Percentiles rank a stretch among this genome's conserved stretches.
These are phyloP conservation scores for Zizania palustris DNA, from an alignment of 202 grass and related monocot species.

Conservation along the genomic window DNA sequence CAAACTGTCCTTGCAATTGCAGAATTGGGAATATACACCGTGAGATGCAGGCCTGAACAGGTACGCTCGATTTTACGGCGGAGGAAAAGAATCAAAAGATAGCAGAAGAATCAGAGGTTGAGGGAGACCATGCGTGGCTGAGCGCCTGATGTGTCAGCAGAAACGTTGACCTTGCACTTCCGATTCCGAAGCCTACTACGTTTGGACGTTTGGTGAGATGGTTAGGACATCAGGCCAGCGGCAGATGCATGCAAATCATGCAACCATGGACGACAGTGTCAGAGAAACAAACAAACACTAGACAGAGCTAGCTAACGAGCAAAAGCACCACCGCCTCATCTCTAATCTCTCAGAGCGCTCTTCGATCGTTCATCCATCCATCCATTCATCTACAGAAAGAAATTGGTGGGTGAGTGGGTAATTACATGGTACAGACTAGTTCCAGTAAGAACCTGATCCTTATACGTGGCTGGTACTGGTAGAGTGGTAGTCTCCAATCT, in stretches of 20 bases:
- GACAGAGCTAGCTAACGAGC: background rate
- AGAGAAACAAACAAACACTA: constrained; percentile 35
- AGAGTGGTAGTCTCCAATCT: too few species aligned
- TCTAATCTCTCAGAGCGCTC: background rate
- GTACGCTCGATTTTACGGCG: constrained; percentile 29
- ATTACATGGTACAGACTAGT: constrained; percentile 44
- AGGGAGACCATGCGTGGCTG: background rate
- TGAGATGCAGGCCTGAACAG: constrained; percentile 1
- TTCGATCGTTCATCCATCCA: background rate
- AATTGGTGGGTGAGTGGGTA: constrained; percentile 26
- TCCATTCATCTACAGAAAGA: background rate
- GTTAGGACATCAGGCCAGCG: constrained; percentile 43
- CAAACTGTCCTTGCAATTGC: constrained; percentile 27
- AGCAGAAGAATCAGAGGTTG: constrained; percentile 16
- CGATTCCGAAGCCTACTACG: background rate
- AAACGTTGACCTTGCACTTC: constrained; percentile 51
- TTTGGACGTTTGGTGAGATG: constrained; percentile 46
- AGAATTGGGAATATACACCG: constrained; percentile 11
- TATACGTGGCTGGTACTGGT: constrained; percentile 8
- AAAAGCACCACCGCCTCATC: background rate
- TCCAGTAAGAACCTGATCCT: constrained; percentile 39
- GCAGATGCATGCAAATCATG: constrained; percentile 34
- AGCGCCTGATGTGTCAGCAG: constrained; percentile 39
- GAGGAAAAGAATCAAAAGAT: background rate
- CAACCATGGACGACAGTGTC: background rate